A percentile compares a stretch with the other conserved stretches of the same genome.
Evolutionary conservation across 129 eudicot species (phyloP).

Genomic region (Flaveria sonorensis): DNA sequence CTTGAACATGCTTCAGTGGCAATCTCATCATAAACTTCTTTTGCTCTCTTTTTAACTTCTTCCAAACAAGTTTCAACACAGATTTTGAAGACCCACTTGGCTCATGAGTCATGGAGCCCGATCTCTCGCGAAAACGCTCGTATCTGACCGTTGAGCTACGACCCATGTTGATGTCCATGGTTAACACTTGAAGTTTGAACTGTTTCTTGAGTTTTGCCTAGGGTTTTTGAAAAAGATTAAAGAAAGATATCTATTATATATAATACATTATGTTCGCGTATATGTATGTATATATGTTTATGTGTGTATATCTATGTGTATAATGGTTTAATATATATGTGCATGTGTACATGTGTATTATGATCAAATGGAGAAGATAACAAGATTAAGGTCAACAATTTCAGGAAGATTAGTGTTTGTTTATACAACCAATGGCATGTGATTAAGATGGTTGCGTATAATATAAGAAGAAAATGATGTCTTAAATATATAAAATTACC

Average conservation of each 20-base stretch:
- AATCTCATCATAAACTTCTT: constrained; percentile 38
- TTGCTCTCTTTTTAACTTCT: constrained; percentile 42
- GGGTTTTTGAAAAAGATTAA: constrained; percentile 21
- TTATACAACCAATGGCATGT: constrained; percentile 27
- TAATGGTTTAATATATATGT: neutral
- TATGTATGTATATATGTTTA: too few species aligned
- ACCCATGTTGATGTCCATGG: constrained; percentile 31
- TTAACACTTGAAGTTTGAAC: constrained; percentile 19
- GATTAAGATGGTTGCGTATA: constrained; percentile 24
- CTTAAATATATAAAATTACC: neutral
- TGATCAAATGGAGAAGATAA: constrained; percentile 22
- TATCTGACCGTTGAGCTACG: constrained; percentile 29
- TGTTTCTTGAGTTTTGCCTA: constrained; percentile 12
- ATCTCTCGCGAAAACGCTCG: constrained; percentile 12
- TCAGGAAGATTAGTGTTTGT: constrained; percentile 13
- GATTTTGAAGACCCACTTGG: constrained; percentile 35
- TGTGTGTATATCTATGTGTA: too few species aligned
- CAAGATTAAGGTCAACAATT: constrained; percentile 37
- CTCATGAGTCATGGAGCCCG: constrained; percentile 11
- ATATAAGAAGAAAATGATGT: neutral
- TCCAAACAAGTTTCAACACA: constrained; percentile 49
- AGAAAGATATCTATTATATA: neutral
- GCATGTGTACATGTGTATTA: neutral
- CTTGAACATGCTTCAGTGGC: constrained; percentile 30
- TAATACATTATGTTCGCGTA: too few species aligned